Evolutionary conservation across 2,329 filamentous ascomycete species (phyloP), one percentile per base, ranked within the genome.

Genomic region (Aaosphaeria arxii): DNA sequence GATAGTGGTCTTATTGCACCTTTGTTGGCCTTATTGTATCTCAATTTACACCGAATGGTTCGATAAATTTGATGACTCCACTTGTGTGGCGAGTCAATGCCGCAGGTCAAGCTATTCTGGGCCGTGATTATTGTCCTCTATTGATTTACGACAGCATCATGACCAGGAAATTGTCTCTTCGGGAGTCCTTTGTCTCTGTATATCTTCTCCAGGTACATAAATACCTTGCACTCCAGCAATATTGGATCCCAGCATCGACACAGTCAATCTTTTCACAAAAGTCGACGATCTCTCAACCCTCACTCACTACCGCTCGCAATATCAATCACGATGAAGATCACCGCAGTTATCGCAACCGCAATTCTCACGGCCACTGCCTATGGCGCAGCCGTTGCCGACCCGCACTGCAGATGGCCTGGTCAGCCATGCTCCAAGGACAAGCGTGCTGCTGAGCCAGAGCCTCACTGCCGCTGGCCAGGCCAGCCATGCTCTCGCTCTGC

Each of bases 271-370:
- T 48, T 45, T 44, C 11, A 11, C 9, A 17, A 4, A 44, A 24
- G 29, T 40, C 45, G 32, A 42, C 13, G 42, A 31, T 35, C 35
- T 48, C 13, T 30, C 43, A 61, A 47, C 49, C 54, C 45, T 55
- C 53, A 47, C 52, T 52, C 35, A 43, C 41, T 11, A 44, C 42
- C 38, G 28, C 40, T 33, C 4, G 29, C 49, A 44, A 40, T 31
- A 50, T 44, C 45, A 42, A 42, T 57, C 63, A 72, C 48, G 45
- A 81, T 81, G 78, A 80, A 77, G 70, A 56, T 78, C 62, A 65
- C 72, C 54, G 59, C 70, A 46, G 48, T 77, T 45, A 57, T 76
- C 45, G 58, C 71, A 42, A 66, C 73, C 46, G 57, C 66, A 44
- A 60, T 75, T 44, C 51, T 78, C 43, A 71, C 71, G 45, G 70